Percentiles rank a stretch among this genome's conserved stretches.
Conservation (phyloP, 208 protist genomes). For the Zelonia costaricensis region DNA sequence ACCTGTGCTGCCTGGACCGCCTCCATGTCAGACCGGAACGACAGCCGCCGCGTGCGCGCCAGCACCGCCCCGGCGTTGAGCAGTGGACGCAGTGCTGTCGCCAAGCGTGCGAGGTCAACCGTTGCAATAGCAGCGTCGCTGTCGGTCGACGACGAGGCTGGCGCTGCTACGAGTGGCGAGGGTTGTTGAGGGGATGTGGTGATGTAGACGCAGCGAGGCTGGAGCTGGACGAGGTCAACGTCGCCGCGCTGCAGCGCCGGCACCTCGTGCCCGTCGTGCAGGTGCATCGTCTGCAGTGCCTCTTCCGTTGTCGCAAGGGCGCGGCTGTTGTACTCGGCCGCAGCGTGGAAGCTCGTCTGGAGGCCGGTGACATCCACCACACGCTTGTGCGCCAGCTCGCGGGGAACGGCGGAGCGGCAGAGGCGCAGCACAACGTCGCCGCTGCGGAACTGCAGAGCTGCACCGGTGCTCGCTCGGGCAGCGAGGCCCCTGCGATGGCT, state of each 20-base stretch:
- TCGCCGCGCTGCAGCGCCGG: slow-evolving; percentile 68
- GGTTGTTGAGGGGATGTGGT: neutral
- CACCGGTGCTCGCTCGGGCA: neutral
- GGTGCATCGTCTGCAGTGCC: slow-evolving; percentile 75
- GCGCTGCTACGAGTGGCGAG: too few species aligned
- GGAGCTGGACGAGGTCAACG: slow-evolving; percentile 51
- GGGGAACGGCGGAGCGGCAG: slow-evolving; percentile 33
- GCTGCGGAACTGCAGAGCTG: slow-evolving; percentile 9
- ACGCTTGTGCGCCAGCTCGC: slow-evolving; percentile 36
- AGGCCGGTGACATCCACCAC: slow-evolving; percentile 79
- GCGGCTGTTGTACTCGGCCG: slow-evolving; percentile 31
- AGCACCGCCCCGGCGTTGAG: slow-evolving; percentile 51
- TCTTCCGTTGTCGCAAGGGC: slow-evolving; percentile 51
- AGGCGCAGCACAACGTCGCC: slow-evolving; percentile 49
- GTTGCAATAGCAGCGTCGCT: neutral
- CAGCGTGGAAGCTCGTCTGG: slow-evolving; percentile 63
- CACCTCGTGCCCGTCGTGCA: slow-evolving; percentile 79
- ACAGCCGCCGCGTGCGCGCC: slow-evolving; percentile 25
- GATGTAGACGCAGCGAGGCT: slow-evolving; percentile 47
- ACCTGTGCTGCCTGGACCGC: slow-evolving; percentile 55
- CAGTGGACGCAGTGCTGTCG: slow-evolving; percentile 22
- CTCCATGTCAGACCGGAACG: slow-evolving; percentile 57
- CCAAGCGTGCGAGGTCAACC: slow-evolving; percentile 11
- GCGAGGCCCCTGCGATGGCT: neutral
- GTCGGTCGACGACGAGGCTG: neutral